These are phyloP conservation scores for Erysimum cheiri DNA, from an alignment of 441 rosid genomes.

Conservation along the genomic window DNA sequence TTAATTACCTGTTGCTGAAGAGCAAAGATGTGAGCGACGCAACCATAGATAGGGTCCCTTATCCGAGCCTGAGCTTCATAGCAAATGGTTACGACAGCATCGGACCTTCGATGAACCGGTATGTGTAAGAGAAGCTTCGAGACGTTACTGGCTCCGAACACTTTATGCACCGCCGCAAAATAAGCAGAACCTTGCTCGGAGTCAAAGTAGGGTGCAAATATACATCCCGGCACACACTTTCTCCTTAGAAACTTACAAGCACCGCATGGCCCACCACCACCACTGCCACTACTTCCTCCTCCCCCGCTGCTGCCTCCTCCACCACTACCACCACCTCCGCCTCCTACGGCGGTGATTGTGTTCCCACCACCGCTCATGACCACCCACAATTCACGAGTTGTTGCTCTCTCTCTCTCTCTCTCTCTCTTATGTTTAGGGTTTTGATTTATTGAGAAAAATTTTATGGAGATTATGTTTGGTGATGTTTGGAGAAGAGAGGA, in stretches of 20 bases:
- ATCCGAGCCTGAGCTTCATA: constrained; percentile 96
- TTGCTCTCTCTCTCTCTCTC: constrained; percentile 23
- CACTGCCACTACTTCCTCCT: constrained; percentile 43
- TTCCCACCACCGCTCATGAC: constrained; percentile 55
- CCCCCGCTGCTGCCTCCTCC: constrained; percentile 44
- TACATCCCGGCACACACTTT: constrained; percentile 86
- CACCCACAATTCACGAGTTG: constrained; percentile 17
- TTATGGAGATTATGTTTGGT: constrained; percentile 40
- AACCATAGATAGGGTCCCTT: constrained; percentile 92
- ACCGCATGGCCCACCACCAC: constrained; percentile 84
- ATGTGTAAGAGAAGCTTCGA: constrained; percentile 82
- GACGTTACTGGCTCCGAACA: constrained; percentile 93
- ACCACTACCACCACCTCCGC: constrained; percentile 52
- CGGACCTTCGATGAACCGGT: constrained; percentile 74
- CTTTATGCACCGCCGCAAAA: constrained; percentile 95
- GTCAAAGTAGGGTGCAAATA: constrained; percentile 91
- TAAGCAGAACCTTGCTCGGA: constrained; percentile 96
- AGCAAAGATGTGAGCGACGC: constrained; percentile 90
- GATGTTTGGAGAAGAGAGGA: constrained; percentile 37
- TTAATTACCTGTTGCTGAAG: constrained; percentile 90
- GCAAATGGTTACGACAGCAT: constrained; percentile 88
- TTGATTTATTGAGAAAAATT: constrained; percentile 8
- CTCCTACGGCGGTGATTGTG: constrained; percentile 51
- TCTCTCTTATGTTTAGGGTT: constrained; percentile 1
- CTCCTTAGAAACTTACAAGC: constrained; percentile 95